phyloP scores from a whole-genome alignment of 352 stramenopile genomes.

The Pilasporangium apinafurcum region DNA sequence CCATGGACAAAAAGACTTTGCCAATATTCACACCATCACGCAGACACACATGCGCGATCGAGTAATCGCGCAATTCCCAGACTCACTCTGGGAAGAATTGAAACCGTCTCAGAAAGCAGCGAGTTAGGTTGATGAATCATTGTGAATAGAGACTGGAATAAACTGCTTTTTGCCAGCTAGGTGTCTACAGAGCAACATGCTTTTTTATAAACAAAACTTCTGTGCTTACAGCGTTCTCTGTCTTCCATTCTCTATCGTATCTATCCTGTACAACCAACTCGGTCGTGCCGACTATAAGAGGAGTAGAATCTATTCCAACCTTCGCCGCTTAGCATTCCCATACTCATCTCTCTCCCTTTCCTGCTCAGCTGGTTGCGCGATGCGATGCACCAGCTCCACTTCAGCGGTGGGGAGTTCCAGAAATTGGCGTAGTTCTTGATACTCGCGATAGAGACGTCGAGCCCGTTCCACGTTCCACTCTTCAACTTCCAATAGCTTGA shows the following conservation, averaged over 20 bases:
- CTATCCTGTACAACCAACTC: not conserved
- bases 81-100: conserved; percentile 51
- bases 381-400: conserved; percentile 49
- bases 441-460: conserved; percentile 28
- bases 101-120: no score
- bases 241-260: conserved; percentile 4
- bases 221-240: not conserved
- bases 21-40: conserved; percentile 41
- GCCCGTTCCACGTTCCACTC: conserved; percentile 61
- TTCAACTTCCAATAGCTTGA: conserved; percentile 59
- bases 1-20: conserved; percentile 46
- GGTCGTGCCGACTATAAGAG: not conserved
- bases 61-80: conserved; percentile 57
- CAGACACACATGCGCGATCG: conserved; percentile 57
- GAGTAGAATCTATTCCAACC: conserved; percentile 1
- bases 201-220: no score
- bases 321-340: conserved; percentile 11
- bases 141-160: no score
- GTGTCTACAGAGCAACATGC: no score
- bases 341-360: conserved; percentile 5
- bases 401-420: conserved; percentile 58
- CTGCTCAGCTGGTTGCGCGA: conserved; percentile 4
- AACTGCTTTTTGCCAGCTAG: no score
- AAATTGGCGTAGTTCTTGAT: conserved; percentile 53
- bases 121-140: no score